Evolutionary conservation across 495 filamentous ascomycete genomes (phyloP).

Genomic region (Bryoglossum gracile): DNA sequence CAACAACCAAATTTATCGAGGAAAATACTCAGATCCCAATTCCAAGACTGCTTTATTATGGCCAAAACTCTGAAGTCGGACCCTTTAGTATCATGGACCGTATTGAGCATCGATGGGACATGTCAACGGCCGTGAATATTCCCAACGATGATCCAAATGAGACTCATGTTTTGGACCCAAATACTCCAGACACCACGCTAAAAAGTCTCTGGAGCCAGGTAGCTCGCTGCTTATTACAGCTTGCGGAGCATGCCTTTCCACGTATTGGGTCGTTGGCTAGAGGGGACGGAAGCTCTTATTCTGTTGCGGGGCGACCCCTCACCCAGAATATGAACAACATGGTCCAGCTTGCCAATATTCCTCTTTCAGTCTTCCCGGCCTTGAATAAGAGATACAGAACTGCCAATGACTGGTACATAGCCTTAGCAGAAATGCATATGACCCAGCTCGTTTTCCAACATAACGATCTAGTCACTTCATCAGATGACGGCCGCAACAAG

Average conservation of each 20-base stretch:
- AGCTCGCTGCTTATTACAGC: conserved; percentile 30
- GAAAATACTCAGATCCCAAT: conserved; percentile 36
- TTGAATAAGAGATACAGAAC: conserved; percentile 30
- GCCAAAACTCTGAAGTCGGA: conserved; percentile 25
- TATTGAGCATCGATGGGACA: conserved; percentile 28
- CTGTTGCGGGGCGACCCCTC: conserved; percentile 20
- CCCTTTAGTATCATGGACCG: conserved; percentile 45
- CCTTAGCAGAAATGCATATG: conserved; percentile 35
- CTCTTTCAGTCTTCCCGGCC: conserved; percentile 17
- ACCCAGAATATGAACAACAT: conserved; percentile 28
- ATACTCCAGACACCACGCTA: conserved; percentile 27
- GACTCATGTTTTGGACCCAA: conserved; percentile 26
- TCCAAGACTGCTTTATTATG: conserved; percentile 29
- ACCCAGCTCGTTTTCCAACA: conserved; percentile 34
- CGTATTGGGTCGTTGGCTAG: conserved; percentile 34
- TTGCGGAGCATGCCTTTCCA: conserved; percentile 25
- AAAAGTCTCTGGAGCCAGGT: conserved; percentile 29
- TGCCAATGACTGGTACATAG: conserved; percentile 34
- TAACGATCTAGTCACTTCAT: conserved; percentile 31
- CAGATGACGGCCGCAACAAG: conserved; percentile 31
- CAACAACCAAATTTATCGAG: conserved; percentile 34
- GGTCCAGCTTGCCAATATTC: conserved; percentile 21
- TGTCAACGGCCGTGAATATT: conserved; percentile 27
- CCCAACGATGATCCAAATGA: conserved; percentile 20
- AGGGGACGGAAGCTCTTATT: conserved; percentile 9